Evolutionary conservation across 257 asterid species (phyloP), one percentile per base, ranked within the genome.

Genomic region (Parsonsia alboflavescens): DNA sequence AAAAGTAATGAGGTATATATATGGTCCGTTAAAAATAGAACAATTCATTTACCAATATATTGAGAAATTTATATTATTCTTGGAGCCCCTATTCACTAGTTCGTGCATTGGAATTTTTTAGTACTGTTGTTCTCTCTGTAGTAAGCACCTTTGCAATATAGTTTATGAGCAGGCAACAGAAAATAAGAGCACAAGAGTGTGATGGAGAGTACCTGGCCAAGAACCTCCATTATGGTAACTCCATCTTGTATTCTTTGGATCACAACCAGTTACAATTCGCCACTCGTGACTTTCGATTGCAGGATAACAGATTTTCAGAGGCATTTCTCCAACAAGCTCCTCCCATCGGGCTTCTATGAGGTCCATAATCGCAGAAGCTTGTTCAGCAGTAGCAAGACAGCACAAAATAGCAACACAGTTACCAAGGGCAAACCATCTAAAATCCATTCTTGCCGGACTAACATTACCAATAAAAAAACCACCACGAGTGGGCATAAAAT

Each of bases 151-250:
- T 12, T 33, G n/a, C 36, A 53, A 30, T 17, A 9, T 59, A 19
- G 5, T 13, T 33, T 42, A 22, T 46, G 41, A 69, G 53, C 45
- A 66, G 49, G 72, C 30, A 36, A 10, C 1, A 19, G 5, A 44
- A 54, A 11, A 45, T 57, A 33, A 19, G 69, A 42, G n/a, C 49
- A 36, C 15, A 74, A 49, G 72, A 26, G 76, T 41, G 62, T 50
- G 72, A 80, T 36, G 39, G 70, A 50, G 70, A n/a, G 15, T 78
- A 90, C 96, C 96, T 86, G 96, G 96, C 96, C 96, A 90, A 78
- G 96, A 88, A 49, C 96, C 96, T 78, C 96, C 96, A 53, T 90
- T 90, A 70, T 90, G 96, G 85, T 90, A 90, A 78, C 96, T 90
- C 96, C 93, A 90, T 76, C 96, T 82, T 1, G 92, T 90, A 71